phyloP scores from a whole-genome alignment of 768 basidiomycete genomes.

The Rhodosporidiobolus odoratus region DNA sequence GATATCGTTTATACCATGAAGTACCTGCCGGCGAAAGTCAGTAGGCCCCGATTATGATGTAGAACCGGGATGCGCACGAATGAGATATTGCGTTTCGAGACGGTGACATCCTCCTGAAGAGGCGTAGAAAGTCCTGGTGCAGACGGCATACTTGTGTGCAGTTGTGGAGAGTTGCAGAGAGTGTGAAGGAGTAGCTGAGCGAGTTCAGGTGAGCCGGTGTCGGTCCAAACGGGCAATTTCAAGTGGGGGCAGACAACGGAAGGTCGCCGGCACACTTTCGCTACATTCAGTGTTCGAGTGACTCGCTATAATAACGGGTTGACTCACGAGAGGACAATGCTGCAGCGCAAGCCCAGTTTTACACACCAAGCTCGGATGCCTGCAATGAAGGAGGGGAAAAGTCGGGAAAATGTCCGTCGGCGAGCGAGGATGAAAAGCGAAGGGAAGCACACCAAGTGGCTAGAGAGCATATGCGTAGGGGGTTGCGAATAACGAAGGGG shows the following conservation, averaged over 20 bases:
- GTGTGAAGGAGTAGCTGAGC: not conserved
- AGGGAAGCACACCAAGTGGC: not conserved
- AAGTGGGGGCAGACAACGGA: not conserved
- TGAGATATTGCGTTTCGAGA: not conserved
- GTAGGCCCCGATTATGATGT: not conserved
- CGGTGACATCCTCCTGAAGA: not conserved
- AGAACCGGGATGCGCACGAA: not conserved
- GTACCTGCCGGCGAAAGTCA: conserved; percentile 48
- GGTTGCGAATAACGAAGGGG: not conserved
- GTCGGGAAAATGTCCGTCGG: too few relatives aligned
- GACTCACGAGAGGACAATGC: too few relatives aligned
- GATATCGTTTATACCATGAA: conserved; percentile 63
- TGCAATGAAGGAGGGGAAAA: too few relatives aligned
- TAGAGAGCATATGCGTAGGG: not conserved
- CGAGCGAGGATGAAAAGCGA: too few relatives aligned
- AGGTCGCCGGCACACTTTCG: too few relatives aligned
- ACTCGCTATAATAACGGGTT: too few relatives aligned
- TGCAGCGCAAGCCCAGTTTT: too few relatives aligned
- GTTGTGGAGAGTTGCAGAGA: not conserved
- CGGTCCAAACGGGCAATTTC: too few relatives aligned
- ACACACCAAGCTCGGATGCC: too few relatives aligned
- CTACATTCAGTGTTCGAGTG: too few relatives aligned
- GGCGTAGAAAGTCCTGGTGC: not conserved
- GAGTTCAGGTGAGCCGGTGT: not conserved
- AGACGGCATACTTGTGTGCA: not conserved